phyloP scores from a whole-genome alignment of 2,329 filamentous ascomycete species.

The Fusarium humuli region DNA sequence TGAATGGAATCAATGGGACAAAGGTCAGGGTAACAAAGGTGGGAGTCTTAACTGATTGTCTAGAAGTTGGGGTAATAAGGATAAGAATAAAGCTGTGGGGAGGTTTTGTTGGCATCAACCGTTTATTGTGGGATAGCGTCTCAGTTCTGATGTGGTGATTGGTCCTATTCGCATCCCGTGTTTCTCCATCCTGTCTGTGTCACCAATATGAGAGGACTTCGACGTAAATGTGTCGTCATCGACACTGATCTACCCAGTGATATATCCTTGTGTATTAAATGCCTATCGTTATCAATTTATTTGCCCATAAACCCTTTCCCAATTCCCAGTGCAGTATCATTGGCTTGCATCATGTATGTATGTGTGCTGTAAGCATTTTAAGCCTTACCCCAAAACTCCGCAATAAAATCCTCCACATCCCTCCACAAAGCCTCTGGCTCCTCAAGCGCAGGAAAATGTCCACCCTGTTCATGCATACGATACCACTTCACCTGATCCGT shows the following conservation, averaged over 20 bases:
- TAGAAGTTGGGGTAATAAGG: neutral
- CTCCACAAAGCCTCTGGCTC: conserved; percentile 25
- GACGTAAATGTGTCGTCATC: neutral
- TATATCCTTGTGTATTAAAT: neutral
- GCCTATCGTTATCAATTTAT: neutral
- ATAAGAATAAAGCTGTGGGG: neutral
- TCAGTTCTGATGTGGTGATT: neutral
- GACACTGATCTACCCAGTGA: neutral
- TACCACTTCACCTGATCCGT: conserved; percentile 25
- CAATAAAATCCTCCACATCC: conserved; percentile 30
- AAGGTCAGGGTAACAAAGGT: too few relatives aligned
- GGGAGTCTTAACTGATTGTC: too few relatives aligned
- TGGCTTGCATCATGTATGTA: too few relatives aligned
- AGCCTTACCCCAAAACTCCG: conserved; percentile 3
- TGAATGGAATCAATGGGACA: neutral
- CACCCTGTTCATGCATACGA: conserved; percentile 24
- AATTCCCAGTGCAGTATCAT: neutral
- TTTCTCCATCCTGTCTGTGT: neutral
- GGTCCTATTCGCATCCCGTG: neutral
- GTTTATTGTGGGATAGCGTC: neutral
- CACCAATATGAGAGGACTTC: neutral
- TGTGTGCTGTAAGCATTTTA: too few relatives aligned
- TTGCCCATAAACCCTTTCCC: neutral
- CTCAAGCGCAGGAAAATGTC: conserved; percentile 36
- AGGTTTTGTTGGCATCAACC: neutral